Evolutionary conservation across 1,284 basidiomycete species (phyloP).

Genomic region (Ganoderma lingzhi): DNA sequence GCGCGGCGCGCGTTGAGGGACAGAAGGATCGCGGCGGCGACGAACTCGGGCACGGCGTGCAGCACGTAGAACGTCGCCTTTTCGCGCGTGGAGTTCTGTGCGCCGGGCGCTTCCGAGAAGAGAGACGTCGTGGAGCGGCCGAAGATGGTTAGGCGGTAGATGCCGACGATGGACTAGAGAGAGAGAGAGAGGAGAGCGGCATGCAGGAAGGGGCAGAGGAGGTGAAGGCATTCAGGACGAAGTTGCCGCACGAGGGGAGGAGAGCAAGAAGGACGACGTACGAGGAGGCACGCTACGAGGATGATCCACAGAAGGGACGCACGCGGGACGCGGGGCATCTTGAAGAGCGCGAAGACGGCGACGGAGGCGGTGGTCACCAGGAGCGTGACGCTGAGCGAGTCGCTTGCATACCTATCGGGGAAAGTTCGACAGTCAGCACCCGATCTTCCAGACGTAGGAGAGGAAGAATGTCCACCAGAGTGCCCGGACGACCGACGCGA

Average conservation of each 20-base stretch:
- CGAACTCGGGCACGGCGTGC: slow-evolving; percentile 13
- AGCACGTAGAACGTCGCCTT: slow-evolving; percentile 51
- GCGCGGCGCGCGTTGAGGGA: slow-evolving; percentile 3
- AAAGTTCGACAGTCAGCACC: background rate
- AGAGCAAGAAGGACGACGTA: background rate
- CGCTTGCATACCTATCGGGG: slow-evolving; percentile 22
- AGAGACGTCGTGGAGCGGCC: slow-evolving; percentile 13
- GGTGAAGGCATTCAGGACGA: background rate
- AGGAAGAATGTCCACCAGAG: slow-evolving; percentile 29
- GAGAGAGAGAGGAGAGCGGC: too few relatives aligned
- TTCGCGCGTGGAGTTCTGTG: slow-evolving; percentile 44
- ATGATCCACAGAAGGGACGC: slow-evolving; percentile 14
- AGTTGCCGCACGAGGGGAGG: background rate
- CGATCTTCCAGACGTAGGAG: background rate
- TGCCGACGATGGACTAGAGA: slow-evolving; percentile 1
- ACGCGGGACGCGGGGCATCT: slow-evolving; percentile 19
- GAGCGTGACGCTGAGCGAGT: slow-evolving; percentile 20
- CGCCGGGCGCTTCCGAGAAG: slow-evolving; percentile 23
- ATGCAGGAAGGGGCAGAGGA: too few relatives aligned
- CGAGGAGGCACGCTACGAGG: slow-evolving; percentile 18
- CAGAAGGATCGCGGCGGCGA: slow-evolving; percentile 12
- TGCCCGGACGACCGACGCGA: slow-evolving; percentile 33
- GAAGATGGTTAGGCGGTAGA: slow-evolving; percentile 15
- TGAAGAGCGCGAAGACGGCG: slow-evolving; percentile 14
- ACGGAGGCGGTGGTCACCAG: background rate